phyloP scores from a whole-genome alignment of 257 asterid species.

The Rauvolfia tetraphylla region DNA sequence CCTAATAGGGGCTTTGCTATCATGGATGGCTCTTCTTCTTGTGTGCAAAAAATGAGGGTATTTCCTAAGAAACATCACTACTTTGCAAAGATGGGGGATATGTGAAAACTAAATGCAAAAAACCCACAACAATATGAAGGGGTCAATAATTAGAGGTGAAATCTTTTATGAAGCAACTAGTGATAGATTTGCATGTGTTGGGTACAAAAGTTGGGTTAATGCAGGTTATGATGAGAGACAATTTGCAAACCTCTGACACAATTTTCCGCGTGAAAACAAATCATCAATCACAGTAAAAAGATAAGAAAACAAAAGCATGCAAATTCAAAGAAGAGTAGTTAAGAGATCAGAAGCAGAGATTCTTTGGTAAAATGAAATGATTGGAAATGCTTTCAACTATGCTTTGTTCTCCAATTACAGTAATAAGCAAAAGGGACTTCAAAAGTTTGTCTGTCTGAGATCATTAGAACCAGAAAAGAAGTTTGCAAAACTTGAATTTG shows the following conservation, averaged over 20 bases:
- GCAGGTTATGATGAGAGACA: constrained; percentile 14
- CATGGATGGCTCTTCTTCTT: neutral
- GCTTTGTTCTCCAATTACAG: constrained; percentile 8
- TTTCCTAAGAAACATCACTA: neutral
- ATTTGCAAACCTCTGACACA: constrained; percentile 16
- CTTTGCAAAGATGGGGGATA: neutral
- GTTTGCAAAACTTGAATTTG: neutral
- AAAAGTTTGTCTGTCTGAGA: constrained; percentile 43
- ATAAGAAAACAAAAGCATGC: constrained; percentile 2
- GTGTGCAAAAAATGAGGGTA: neutral
- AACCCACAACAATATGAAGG: no score
- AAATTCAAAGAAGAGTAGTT: neutral
- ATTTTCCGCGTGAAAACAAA: constrained; percentile 25
- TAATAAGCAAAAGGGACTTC: constrained; percentile 7
- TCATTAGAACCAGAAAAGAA: constrained; percentile 23
- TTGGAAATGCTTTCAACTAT: constrained; percentile 23
- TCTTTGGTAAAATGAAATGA: constrained; percentile 25
- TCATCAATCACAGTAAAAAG: constrained; percentile 15
- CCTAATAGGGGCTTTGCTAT: neutral
- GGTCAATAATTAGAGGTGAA: neutral
- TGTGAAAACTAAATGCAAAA: no score
- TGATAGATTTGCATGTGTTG: constrained; percentile 2
- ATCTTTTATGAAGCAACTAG: neutral
- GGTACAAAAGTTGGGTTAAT: neutral
- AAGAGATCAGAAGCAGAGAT: neutral